phyloP scores from a whole-genome alignment of 2,329 filamentous ascomycete genomes.

The Stagonosporopsis rhizophila region DNA sequence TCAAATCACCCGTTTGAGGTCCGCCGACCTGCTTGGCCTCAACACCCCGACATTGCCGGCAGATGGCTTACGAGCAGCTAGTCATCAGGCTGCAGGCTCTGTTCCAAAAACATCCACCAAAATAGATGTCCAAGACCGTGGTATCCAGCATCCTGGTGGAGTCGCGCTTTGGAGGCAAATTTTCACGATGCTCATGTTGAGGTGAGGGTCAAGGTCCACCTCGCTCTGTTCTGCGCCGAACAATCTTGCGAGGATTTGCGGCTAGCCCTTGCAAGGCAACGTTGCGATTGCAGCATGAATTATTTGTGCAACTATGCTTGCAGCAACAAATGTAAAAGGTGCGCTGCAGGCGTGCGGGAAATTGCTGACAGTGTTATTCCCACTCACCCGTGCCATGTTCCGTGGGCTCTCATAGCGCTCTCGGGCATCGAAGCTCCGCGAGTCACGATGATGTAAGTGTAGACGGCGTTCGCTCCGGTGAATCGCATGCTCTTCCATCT shows the following conservation, averaged over 20 bases:
- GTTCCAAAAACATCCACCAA: constrained; percentile 1
- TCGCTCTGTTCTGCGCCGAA: constrained; percentile 15
- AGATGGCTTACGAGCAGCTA: constrained; percentile 2
- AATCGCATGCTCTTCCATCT: constrained; percentile 17
- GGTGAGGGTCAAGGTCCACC: constrained; percentile 14
- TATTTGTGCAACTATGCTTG: constrained; percentile 7
- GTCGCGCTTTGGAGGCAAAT: constrained; percentile 7
- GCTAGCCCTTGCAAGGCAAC: constrained; percentile 15
- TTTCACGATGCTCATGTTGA: constrained; percentile 18
- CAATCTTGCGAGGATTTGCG: constrained; percentile 6
- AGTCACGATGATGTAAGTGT: constrained; percentile 32
- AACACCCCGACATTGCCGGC: constrained; percentile 22
- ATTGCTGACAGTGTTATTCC: constrained; percentile 12
- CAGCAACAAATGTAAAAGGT: constrained; percentile 8
- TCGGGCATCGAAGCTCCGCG: constrained; percentile 15
- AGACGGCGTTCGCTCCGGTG: constrained; percentile 17
- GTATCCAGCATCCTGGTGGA: constrained; percentile 20
- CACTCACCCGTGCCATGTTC: not conserved
- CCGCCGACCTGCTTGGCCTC: constrained; percentile 20
- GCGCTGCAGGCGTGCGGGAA: constrained; percentile 7
- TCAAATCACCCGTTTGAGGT: constrained; percentile 16
- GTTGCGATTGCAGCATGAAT: constrained; percentile 9
- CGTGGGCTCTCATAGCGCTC: constrained; percentile 2
- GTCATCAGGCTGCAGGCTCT: constrained; percentile 4
- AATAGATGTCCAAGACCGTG: constrained; percentile 13